Evolutionary conservation across 768 basidiomycete genomes (phyloP).

Genomic region (Mycena metata): DNA sequence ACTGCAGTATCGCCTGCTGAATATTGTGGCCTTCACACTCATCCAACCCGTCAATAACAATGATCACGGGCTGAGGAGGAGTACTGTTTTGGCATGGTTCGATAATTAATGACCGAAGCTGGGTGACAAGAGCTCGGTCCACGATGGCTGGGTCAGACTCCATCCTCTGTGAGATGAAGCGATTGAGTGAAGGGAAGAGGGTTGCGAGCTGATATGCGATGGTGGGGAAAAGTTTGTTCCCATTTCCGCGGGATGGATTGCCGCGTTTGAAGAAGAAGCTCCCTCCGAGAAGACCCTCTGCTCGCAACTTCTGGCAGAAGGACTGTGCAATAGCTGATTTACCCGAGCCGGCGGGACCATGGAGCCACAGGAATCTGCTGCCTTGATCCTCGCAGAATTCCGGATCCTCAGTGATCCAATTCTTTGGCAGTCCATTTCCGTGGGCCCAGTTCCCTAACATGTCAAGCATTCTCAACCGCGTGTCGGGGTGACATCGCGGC

Average conservation of each 20-base stretch:
- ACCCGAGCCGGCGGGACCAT: conserved; percentile 45
- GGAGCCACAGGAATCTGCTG: conserved; percentile 37
- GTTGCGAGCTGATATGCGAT: conserved; percentile 41
- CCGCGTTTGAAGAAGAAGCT: conserved; percentile 42
- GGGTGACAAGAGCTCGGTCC: neutral
- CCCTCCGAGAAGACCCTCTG: conserved; percentile 25
- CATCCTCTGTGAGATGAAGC: neutral
- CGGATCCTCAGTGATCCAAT: neutral
- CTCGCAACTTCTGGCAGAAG: conserved; percentile 39
- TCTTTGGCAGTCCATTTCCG: no score
- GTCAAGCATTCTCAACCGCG: neutral
- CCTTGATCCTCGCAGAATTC: neutral
- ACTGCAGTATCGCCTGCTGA: conserved; percentile 10
- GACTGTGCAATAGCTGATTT: conserved; percentile 50
- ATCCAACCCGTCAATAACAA: conserved; percentile 44
- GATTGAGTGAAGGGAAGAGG: neutral
- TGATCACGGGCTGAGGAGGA: neutral
- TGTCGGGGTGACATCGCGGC: conserved; percentile 4
- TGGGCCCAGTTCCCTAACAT: no score
- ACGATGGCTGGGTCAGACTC: neutral
- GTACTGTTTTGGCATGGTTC: neutral
- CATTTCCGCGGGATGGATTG: neutral
- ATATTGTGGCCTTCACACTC: neutral
- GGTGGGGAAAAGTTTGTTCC: conserved; percentile 35
- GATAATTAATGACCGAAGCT: neutral